Evolutionary conservation across 768 basidiomycete species (phyloP).

Genomic region (Rhizopogon salebrosus): DNA sequence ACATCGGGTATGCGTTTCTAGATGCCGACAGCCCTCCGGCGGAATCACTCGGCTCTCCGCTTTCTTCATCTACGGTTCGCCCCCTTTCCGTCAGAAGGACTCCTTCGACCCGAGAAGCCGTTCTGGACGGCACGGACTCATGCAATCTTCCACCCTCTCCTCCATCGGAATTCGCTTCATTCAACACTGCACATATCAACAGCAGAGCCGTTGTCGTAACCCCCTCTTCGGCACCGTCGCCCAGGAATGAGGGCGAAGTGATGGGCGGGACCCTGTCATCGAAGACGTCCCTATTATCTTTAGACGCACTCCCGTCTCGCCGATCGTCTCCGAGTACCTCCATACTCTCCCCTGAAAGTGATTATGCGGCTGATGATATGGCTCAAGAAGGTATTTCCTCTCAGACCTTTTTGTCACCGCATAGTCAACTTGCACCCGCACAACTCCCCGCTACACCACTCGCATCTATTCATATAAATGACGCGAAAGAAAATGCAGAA

Average conservation of each 20-base stretch:
- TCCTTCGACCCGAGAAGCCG: neutral
- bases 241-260: neutral
- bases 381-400: neutral
- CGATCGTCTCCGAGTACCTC: constrained; percentile 21
- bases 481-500: neutral
- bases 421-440: neutral
- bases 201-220: neutral
- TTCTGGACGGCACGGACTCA: neutral
- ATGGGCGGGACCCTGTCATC: constrained; percentile 8
- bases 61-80: neutral
- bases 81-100: neutral
- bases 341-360: constrained; percentile 14
- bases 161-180: neutral
- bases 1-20: neutral
- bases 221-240: neutral
- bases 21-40: neutral
- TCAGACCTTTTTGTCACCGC: neutral
- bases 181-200: neutral
- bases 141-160: neutral
- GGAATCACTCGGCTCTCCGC: neutral
- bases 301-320: constrained; percentile 9
- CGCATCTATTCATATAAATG: neutral
- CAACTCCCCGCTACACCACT: neutral
- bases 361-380: neutral
- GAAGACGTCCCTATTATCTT: constrained; percentile 12